Evolutionary conservation across 306 rosid species (phyloP).

Genomic region (Sicyos baderoa): DNA sequence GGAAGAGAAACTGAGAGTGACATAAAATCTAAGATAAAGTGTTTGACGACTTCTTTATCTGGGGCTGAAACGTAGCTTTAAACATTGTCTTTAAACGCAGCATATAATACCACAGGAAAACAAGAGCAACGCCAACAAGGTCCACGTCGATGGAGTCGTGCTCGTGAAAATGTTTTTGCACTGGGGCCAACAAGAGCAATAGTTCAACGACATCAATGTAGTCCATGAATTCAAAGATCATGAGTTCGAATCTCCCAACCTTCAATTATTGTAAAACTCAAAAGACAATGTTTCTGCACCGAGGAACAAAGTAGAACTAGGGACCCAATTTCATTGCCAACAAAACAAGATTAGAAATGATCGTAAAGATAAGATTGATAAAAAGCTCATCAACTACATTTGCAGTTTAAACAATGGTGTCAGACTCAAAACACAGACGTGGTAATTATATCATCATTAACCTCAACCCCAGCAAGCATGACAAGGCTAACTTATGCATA

Average conservation of each 20-base stretch:
- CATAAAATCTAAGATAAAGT: not conserved
- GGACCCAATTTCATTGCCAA: too few relatives aligned
- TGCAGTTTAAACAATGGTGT: constrained; percentile 24
- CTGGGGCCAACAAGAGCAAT: too few relatives aligned
- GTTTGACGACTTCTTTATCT: not conserved
- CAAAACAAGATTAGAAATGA: not conserved
- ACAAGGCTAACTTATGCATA: constrained; percentile 22
- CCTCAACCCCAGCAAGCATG: constrained; percentile 88
- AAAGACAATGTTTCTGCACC: too few relatives aligned
- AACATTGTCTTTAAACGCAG: not conserved
- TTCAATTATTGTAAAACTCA: too few relatives aligned
- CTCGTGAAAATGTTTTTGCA: not conserved
- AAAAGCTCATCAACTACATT: not conserved
- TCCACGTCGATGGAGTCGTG: not conserved
- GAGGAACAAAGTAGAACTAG: not conserved
- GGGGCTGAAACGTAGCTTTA: not conserved
- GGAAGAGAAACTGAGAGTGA: not conserved
- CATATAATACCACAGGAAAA: not conserved
- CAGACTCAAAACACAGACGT: constrained; percentile 1
- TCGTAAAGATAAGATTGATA: not conserved
- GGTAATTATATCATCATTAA: constrained; percentile 36
- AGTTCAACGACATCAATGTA: too few relatives aligned
- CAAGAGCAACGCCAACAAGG: not conserved
- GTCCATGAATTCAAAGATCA: too few relatives aligned
- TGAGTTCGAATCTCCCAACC: too few relatives aligned